Evolutionary conservation across 2,329 filamentous ascomycete genomes (phyloP), one percentile per base, ranked within the genome.

Genomic region (Calonectria pauciramosa): DNA sequence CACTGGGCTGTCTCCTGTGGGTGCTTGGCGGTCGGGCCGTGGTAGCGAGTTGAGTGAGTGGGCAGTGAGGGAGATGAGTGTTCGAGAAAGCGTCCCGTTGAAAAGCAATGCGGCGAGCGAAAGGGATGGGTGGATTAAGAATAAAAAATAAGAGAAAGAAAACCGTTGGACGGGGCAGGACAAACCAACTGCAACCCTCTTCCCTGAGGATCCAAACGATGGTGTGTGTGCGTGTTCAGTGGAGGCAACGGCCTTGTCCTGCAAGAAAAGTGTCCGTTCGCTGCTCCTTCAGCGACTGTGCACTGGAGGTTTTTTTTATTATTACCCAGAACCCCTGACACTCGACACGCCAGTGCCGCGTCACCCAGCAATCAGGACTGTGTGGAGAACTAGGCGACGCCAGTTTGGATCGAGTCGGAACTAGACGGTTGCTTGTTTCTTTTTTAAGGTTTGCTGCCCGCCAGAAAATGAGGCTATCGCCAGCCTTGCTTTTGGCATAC

Each of bases 291-390:
- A 23, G 52, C 49, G 44, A n/a, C 18, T 60, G 47, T 51, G 44
- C 30, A 52, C 44, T 56, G 70, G 64, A 38, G 51, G 49, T 60
- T 68, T 72, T 54, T 68, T 63, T 56, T 38, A 32, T 68, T 32
- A 72, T 60, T 41, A 54, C 36, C 68, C 52, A 60, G 51, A 54
- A 72, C 70, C 70, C 70, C 70, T 72, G 70, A 72, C 63, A 44
- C 41, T 67, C 11, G 34, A 68, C 70, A 72, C 70, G 70, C 66
- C 70, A 72, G 64, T 68, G 70, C 70, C 70, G 70, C 70, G 70
- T 72, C 64, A 72, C 64, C 68, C 54, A 47, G 60, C 36, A 14
- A 34, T 41, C 16, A n/a, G n/a, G 54, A 56, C 49, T 54, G n/a
- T 56, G 70, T 72, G 54, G 64, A 38, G 59, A 56, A 38, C 32